Conservation (phyloP, 2,329 filamentous ascomycete genomes). For the Venturia nashicola region DNA sequence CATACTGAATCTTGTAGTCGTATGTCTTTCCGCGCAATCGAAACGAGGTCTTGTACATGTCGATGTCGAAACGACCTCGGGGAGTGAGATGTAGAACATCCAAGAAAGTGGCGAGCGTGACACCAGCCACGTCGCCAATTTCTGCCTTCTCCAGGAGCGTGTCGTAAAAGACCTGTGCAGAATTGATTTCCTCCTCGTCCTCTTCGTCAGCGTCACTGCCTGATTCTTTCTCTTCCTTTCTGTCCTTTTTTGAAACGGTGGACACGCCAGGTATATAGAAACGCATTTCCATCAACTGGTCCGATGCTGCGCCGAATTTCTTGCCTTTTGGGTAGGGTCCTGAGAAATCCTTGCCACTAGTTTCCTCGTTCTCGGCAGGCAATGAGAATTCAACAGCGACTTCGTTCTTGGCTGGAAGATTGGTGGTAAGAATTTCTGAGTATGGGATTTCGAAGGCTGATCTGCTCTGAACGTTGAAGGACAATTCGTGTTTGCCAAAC, state of each 20-base stretch:
- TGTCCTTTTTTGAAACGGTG: slow-evolving; percentile 47
- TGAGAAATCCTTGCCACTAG: slow-evolving; percentile 60
- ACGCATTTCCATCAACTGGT: slow-evolving; percentile 95
- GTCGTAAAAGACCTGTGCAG: slow-evolving; percentile 95
- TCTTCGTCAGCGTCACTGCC: slow-evolving; percentile 47
- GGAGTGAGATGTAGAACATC: slow-evolving; percentile 96
- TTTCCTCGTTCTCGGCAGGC: slow-evolving; percentile 54
- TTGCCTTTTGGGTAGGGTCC: slow-evolving; percentile 67
- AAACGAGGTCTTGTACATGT: slow-evolving; percentile 98
- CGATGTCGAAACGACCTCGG: slow-evolving; percentile 97
- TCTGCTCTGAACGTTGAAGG: slow-evolving; percentile 93
- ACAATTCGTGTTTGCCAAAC: slow-evolving; percentile 86
- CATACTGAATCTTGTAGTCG: slow-evolving; percentile 99
- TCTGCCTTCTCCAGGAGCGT: slow-evolving; percentile 97
- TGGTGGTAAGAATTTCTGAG: slow-evolving; percentile 94
- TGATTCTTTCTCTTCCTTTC: slow-evolving; percentile 48
- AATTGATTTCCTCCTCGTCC: slow-evolving; percentile 71
- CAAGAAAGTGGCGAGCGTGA: slow-evolving; percentile 93
- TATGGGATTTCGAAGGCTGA: slow-evolving; percentile 96
- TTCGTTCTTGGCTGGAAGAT: slow-evolving; percentile 93
- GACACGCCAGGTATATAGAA: slow-evolving; percentile 92
- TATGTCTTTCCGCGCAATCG: slow-evolving; percentile 96
- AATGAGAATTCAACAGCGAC: slow-evolving; percentile 90
- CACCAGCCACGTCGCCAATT: slow-evolving; percentile 97
- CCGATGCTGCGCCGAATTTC: slow-evolving; percentile 77